Evolutionary conservation across 805 yeast species (phyloP), one percentile per base, ranked within the genome.

Genomic region (Candida orba): DNA sequence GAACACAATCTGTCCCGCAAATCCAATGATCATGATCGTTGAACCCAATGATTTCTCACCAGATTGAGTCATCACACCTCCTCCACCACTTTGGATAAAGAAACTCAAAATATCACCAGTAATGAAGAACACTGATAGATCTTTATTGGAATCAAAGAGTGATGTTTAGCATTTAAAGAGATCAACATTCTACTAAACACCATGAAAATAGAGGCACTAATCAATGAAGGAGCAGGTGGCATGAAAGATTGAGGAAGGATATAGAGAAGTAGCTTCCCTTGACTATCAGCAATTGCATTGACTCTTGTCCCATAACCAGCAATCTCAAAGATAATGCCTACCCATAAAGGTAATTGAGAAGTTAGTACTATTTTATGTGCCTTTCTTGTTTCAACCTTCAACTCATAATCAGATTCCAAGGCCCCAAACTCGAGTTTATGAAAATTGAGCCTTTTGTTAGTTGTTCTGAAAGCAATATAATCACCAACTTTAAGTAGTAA

Each of bases 71-170:
- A 40, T 40, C 22, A 40, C 10, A 7, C 29, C 38, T 14, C 38
- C 43, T 13, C 43, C 40, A 6, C 32, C 4, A 8, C 20, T 34
- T 29, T 37, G 40, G 8, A 42, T 10, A 3, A 36, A 37, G 33
- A 37, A 42, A 27, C 44, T 42, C 4, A 20, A 10, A 25, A 42
- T 27, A 23, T 42, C 44, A 37, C 40, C 40, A 18, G 34, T 25
- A 17, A 42, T 37, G 27, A 42, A 42, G 17, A 33, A 25, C 8
- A 33, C 13, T 4, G 44, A 37, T 18, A 42, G 9, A 36, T 22
- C 7, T 25, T 31, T 4, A 20, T 9, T 15, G 40, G 40, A 10
- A 42, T 33, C 10, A 37, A 14, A 20, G 36, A 36, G 17, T 22
- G 24, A 5, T 25, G 15, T 6, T 37, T 29, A 12, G 44, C 44